These are phyloP conservation scores for Sarcodon aspratus DNA, from an alignment of 768 basidiomycete genomes.

Conservation along the genomic window DNA sequence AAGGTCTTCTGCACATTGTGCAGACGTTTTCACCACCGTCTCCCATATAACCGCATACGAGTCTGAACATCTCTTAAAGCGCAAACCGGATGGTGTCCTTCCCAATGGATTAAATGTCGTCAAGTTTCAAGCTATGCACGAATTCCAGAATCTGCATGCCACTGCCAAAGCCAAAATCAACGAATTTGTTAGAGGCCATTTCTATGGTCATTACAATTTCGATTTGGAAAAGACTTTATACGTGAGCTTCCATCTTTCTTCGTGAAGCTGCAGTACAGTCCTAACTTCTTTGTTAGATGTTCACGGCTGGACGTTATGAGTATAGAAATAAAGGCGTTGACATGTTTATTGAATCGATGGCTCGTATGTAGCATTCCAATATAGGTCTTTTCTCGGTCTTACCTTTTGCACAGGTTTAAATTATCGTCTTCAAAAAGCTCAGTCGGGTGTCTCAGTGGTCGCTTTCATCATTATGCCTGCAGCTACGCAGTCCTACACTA, in stretches of 20 bases:
- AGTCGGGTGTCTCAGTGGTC: conserved; percentile 76
- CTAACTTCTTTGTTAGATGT: conserved; percentile 51
- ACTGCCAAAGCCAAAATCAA: conserved; percentile 95
- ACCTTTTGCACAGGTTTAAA: conserved; percentile 33
- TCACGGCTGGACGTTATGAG: conserved; percentile 98
- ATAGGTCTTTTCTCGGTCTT: neutral
- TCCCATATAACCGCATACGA: conserved; percentile 99
- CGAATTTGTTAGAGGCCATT: conserved; percentile 95
- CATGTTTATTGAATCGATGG: conserved; percentile 97
- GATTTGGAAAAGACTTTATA: conserved; percentile 89
- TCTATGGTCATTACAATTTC: conserved; percentile 96
- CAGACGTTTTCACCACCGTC: conserved; percentile 97
- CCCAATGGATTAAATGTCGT: conserved; percentile 97
- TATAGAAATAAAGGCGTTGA: conserved; percentile 99
- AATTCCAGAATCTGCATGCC: conserved; percentile 94
- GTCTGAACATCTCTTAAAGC: conserved; percentile 88
- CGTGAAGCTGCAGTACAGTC: conserved; percentile 1
- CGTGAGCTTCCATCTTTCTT: conserved; percentile 27
- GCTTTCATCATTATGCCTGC: conserved; percentile 99
- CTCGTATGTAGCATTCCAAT: conserved; percentile 38
- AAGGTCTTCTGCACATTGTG: conserved; percentile 85
- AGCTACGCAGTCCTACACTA: conserved; percentile 88
- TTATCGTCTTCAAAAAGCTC: conserved; percentile 45
- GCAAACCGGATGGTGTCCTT: conserved; percentile 94
- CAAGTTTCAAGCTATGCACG: conserved; percentile 99